These are phyloP conservation scores for Pilobolus umbonatus DNA, from an alignment of 192 early-diverging fungal genomes.

Conservation along the genomic window DNA sequence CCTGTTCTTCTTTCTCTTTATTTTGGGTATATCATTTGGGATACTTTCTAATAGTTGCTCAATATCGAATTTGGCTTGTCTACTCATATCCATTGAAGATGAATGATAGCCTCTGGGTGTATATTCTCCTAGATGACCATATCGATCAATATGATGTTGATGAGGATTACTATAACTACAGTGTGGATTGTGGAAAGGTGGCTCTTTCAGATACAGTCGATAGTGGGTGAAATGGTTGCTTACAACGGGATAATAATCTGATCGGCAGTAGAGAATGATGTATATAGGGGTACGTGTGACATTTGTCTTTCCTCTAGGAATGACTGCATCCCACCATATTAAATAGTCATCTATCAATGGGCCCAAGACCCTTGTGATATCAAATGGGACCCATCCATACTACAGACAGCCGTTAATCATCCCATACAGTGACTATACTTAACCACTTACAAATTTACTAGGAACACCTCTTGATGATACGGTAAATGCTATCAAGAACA, in stretches of 20 bases:
- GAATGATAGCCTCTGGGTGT: too few species aligned
- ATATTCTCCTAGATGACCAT: too few species aligned
- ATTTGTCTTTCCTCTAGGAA: conserved; percentile 27
- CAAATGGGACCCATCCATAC: conserved; percentile 38
- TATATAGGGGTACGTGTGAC: conserved; percentile 22
- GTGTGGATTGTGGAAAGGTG: conserved; percentile 26
- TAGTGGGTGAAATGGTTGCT: neutral
- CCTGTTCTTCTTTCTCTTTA: neutral
- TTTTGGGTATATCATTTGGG: conserved; percentile 19
- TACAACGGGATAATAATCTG: conserved; percentile 3
- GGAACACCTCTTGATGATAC: conserved; percentile 3
- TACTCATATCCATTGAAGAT: neutral
- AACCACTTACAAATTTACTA: conserved; percentile 15
- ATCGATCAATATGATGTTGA: neutral
- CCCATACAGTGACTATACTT: neutral
- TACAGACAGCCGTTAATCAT: neutral
- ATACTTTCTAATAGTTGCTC: conserved; percentile 25
- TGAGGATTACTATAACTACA: conserved; percentile 26
- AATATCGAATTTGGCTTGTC: conserved; percentile 22
- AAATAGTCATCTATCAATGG: conserved; percentile 21
- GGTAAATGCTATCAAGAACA: conserved; percentile 16
- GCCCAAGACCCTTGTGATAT: conserved; percentile 27
- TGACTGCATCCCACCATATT: conserved; percentile 35
- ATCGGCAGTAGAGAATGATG: conserved; percentile 29
- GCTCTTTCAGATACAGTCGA: conserved; percentile 12